Percentiles rank a stretch among this genome's conserved stretches.
These are phyloP conservation scores for Lonicera japonica DNA, from an alignment of 129 eudicot species.

Conservation along the genomic window DNA sequence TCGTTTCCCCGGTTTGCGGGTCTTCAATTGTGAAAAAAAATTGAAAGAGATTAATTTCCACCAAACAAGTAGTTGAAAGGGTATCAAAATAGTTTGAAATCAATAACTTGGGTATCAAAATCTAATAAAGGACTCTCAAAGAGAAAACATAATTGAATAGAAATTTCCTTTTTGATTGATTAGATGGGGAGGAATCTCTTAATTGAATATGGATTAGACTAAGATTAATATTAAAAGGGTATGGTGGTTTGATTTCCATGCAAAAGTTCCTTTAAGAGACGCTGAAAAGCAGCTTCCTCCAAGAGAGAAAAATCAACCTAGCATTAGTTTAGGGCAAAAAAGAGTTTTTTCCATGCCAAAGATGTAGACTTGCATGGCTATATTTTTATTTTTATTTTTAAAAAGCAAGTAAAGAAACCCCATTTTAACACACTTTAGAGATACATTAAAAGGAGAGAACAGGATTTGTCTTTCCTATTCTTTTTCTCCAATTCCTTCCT, in stretches of 20 bases:
- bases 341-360: constrained; percentile 30
- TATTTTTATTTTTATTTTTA: constrained; percentile 18
- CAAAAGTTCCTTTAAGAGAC: constrained; percentile 49
- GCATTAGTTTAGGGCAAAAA: constrained; percentile 19
- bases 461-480: constrained; percentile 22
- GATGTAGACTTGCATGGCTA: constrained; percentile 58
- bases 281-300: constrained; percentile 26
- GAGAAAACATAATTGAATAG: neutral
- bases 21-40: too few species aligned
- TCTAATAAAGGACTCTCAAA: neutral
- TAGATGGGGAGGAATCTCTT: constrained; percentile 9
- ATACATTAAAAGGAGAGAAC: constrained; percentile 59
- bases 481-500: neutral
- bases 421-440: constrained; percentile 29
- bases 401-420: constrained; percentile 21
- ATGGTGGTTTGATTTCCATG: constrained; percentile 22
- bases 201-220: constrained; percentile 14
- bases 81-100: too few species aligned
- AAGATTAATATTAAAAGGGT: neutral
- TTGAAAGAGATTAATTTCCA: too few species aligned
- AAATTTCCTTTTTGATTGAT: constrained; percentile 3
- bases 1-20: too few species aligned
- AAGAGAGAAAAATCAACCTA: constrained; percentile 6
- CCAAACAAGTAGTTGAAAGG: too few species aligned
- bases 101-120: too few species aligned